Base-by-base conservation (phyloP, 257 asterid genomes). In the Capsicum rhomboideum region DNA sequence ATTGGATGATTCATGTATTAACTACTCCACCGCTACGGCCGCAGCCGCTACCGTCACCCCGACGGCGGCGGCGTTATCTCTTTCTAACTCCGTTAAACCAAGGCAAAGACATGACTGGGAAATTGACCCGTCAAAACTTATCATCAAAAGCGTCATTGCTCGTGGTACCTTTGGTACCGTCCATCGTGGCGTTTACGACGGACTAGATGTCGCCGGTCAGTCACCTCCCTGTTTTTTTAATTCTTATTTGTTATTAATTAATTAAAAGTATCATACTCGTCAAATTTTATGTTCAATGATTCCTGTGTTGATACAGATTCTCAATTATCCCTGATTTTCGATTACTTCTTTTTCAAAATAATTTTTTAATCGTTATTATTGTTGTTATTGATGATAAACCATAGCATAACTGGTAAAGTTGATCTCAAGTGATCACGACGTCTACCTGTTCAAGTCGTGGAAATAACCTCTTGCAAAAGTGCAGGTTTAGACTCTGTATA, bases 141-240 rank as follows among this genome's bases (percentile, higher is more conserved):
- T 79, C 72, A 79, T 79, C 83, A 79, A 79, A 79, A 79, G 1
- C 17, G 94, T 91, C 34, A 90, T 94, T 61, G 97, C 98, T 46
- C 94, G 97, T 85, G 83, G 83, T 6, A 79, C 83, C 6, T 79
- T 79, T n/a, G 71, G 83, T 59, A 79, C 83, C 10, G 72, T 79
- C 37, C 69, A 79, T 37, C 71, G 83, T 34, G 83, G 83, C 55
- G 16, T 79, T 79, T 79, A 79, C 37, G 55, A 79, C 16, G 83
- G 54, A 50, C n/a, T 1, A 34, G 83, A 79, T 79, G 83, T 79
- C 28, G 83, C 83, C 37, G 83, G 83, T 79, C 13, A 55, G 83
- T 56, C n/a, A 78, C 29, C 7, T 78, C n/a, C 31, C 31, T 78
- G 20, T 21, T 75, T 74, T 23, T 28, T 17, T 66, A 9, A 21